These are phyloP conservation scores for Antrodiella citrinella DNA, from an alignment of 768 basidiomycete species.

Conservation along the genomic window DNA sequence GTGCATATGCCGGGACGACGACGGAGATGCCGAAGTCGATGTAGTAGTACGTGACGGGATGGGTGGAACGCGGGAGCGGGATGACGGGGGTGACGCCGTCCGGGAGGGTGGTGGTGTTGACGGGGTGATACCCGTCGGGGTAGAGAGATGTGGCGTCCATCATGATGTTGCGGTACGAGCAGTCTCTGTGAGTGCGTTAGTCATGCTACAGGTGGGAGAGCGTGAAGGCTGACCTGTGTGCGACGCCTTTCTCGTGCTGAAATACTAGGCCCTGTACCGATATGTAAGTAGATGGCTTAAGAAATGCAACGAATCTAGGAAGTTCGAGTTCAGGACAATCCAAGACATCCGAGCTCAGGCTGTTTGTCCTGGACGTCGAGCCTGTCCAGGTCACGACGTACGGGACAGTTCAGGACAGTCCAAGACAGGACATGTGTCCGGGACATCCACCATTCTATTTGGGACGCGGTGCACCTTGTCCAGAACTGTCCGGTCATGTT, in stretches of 20 bases:
- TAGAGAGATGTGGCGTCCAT: constrained; percentile 10
- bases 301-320: too few species aligned
- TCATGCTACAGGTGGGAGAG: too few species aligned
- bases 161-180: constrained; percentile 4
- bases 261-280: constrained; percentile 15
- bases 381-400: too few species aligned
- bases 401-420: too few species aligned
- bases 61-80: not conserved
- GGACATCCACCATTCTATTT: too few species aligned
- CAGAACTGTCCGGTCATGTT: too few species aligned
- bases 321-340: too few species aligned
- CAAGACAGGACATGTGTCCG: too few species aligned
- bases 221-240: constrained; percentile 8
- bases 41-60: constrained; percentile 17
- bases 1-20: constrained; percentile 3
- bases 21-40: constrained; percentile 22
- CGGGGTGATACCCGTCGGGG: constrained; percentile 9
- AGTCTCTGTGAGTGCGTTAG: constrained; percentile 4
- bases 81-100: not conserved
- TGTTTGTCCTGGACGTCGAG: too few species aligned
- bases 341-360: too few species aligned
- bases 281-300: too few species aligned
- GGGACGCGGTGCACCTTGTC: too few species aligned
- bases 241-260: constrained; percentile 15
- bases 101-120: not conserved